Evolutionary conservation across 2,329 filamentous ascomycete genomes (phyloP).

Genomic region (Penicillium sp.): DNA sequence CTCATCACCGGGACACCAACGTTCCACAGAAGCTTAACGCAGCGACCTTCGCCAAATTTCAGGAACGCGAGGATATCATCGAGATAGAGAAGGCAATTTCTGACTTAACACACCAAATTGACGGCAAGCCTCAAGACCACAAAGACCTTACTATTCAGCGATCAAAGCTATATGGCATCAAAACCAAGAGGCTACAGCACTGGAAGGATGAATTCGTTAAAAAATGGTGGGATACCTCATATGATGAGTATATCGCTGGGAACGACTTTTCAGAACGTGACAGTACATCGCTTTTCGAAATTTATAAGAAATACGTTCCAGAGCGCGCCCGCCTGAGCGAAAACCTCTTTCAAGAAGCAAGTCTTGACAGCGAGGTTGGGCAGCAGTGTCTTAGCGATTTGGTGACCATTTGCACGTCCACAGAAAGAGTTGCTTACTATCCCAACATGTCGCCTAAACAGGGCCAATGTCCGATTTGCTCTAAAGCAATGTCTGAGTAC

Average conservation of each 20-base stretch:
- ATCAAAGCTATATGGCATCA: slow-evolving; percentile 17
- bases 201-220: slow-evolving; percentile 15
- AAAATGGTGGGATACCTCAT: slow-evolving; percentile 19
- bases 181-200: slow-evolving; percentile 14
- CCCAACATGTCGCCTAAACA: no score
- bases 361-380: slow-evolving; percentile 19
- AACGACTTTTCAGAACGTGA: slow-evolving; percentile 21
- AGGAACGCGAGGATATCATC: slow-evolving; percentile 11
- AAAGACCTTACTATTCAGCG: slow-evolving; percentile 7
- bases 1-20: slow-evolving; percentile 21
- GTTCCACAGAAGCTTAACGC: slow-evolving; percentile 15
- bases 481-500: no score
- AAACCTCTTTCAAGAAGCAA: slow-evolving; percentile 18
- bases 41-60: slow-evolving; percentile 12
- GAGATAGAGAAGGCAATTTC: slow-evolving; percentile 11
- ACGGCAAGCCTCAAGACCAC: slow-evolving; percentile 5
- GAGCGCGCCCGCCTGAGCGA: slow-evolving; percentile 7
- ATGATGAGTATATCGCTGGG: slow-evolving; percentile 21
- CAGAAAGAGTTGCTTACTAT: not conserved
- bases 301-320: slow-evolving; percentile 23
- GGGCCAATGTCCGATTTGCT: no score
- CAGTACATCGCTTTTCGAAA: slow-evolving; percentile 17
- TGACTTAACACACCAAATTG: slow-evolving; percentile 13
- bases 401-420: slow-evolving; percentile 15
- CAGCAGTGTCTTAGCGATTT: slow-evolving; percentile 22